Conservation (phyloP, 2,329 filamentous ascomycete genomes). For the Penicillium glabrum region DNA sequence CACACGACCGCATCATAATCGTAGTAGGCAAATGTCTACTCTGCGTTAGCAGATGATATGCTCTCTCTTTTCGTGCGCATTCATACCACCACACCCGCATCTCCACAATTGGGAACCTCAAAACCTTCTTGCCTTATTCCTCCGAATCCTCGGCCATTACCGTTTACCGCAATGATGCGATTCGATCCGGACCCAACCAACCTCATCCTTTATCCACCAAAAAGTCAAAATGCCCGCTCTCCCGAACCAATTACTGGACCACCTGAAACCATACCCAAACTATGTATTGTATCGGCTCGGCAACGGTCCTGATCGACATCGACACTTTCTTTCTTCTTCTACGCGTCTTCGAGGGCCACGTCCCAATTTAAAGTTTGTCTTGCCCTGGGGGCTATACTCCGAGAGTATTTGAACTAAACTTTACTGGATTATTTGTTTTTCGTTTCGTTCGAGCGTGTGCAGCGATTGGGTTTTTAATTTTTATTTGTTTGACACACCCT, state of each 20-base stretch:
- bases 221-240: not conserved
- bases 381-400: constrained; percentile 8
- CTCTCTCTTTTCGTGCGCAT: not conserved
- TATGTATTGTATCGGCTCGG: not conserved
- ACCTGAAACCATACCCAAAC: constrained; percentile 7
- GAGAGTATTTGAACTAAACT: constrained; percentile 3
- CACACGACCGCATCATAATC: constrained; percentile 74
- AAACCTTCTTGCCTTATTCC: not conserved
- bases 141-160: not conserved
- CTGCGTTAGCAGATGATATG: constrained; percentile 33
- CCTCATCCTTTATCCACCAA: constrained; percentile 5
- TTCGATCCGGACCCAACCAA: constrained; percentile 15
- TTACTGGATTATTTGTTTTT: constrained; percentile 3
- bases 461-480: not conserved
- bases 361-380: constrained; percentile 13
- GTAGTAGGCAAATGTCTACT: constrained; percentile 63
- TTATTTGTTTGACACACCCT: not conserved
- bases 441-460: not conserved
- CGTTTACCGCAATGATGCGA: constrained; percentile 7
- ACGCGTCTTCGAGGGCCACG: constrained; percentile 1
- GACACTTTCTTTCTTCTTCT: constrained; percentile 3
- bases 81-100: no score
- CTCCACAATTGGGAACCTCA: no score
- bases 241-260: constrained; percentile 11
- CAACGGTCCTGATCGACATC: constrained; percentile 19